Evolutionary conservation across 2,329 filamentous ascomycete species (phyloP).

Genomic region (Cladorrhinum sp.): DNA sequence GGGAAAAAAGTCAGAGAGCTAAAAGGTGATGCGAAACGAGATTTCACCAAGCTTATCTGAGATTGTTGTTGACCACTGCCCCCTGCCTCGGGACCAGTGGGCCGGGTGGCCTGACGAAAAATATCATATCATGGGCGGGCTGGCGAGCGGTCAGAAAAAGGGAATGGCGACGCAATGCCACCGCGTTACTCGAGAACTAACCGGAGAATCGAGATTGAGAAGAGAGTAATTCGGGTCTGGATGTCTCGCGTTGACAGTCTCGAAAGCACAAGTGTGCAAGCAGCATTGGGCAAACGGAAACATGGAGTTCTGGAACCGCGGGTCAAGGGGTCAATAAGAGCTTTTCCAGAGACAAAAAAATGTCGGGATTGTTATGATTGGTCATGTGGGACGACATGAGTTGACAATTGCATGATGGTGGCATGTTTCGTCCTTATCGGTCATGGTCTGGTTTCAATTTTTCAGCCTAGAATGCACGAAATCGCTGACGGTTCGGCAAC

Average conservation of each 20-base stretch:
- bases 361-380: not conserved
- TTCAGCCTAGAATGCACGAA: slow-evolving; percentile 1
- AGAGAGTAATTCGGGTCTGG: not conserved
- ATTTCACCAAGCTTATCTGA: not conserved
- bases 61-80: not conserved
- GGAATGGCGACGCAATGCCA: not conserved
- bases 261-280: not conserved
- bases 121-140: not conserved
- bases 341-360: not conserved
- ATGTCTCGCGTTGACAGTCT: not conserved
- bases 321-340: not conserved
- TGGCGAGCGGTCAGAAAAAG: not conserved
- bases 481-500: slow-evolving; percentile 15
- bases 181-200: not conserved
- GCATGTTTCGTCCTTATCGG: not conserved
- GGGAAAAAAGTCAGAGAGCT: not conserved
- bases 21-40: not conserved
- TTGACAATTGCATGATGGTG: slow-evolving; percentile 1
- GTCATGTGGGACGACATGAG: not conserved
- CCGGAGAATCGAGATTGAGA: not conserved
- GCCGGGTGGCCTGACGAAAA: not conserved
- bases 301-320: not conserved
- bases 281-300: not conserved
- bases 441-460: not conserved
- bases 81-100: not conserved